phyloP scores from a whole-genome alignment of 2,329 filamentous ascomycete species.

The Trichoderma sp. region DNA sequence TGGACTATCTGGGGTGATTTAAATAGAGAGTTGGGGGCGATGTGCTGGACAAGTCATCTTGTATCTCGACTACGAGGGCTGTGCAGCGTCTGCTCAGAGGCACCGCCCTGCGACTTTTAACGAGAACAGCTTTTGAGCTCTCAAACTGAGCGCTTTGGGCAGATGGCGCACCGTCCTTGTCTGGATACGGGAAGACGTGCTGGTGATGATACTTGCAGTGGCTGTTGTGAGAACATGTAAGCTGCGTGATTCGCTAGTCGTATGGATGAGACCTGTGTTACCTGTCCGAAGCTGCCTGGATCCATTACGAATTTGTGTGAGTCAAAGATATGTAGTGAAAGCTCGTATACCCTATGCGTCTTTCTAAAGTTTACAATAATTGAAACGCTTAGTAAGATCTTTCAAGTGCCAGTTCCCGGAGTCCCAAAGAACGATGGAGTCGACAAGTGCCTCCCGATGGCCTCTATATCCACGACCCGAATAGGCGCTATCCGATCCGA shows the following conservation, averaged over 20 bases:
- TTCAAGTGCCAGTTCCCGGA: background rate
- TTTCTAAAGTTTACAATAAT: background rate
- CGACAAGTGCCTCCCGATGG: background rate
- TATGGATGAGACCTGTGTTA: background rate
- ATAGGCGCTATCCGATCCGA: background rate
- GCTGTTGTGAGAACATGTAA: background rate
- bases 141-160: background rate
- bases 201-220: background rate
- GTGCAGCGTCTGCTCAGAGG: background rate
- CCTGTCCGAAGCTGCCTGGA: background rate
- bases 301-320: background rate
- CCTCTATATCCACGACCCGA: constrained; percentile 3
- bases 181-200: background rate
- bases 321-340: background rate
- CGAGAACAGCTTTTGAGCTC: background rate
- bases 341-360: background rate
- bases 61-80: background rate
- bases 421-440: background rate
- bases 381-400: no score
- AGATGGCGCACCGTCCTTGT: background rate
- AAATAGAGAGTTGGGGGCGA: background rate
- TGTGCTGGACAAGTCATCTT: background rate
- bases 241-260: background rate
- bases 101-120: background rate
- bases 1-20: background rate